Evolutionary conservation across 2,329 filamentous ascomycete species (phyloP).

Genomic region (Microsporum ferrugineum): DNA sequence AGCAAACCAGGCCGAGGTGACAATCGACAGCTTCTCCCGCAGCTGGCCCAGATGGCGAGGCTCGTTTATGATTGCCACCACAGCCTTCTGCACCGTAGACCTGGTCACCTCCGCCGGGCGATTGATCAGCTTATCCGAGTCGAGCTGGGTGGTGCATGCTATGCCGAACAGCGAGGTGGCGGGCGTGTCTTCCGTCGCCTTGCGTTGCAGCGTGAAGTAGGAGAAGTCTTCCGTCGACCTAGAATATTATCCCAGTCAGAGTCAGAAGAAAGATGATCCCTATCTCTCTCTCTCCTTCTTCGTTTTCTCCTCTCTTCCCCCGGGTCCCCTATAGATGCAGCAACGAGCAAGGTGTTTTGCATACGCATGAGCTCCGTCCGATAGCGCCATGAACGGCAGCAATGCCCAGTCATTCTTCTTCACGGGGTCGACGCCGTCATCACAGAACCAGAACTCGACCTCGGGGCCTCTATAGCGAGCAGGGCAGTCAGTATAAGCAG

Average conservation of each 20-base stretch:
- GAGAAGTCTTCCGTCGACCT: slow-evolving; percentile 92
- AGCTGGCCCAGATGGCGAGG: slow-evolving; percentile 85
- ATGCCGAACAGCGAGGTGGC: slow-evolving; percentile 89
- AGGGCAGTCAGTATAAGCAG: not conserved
- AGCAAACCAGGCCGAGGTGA: slow-evolving; percentile 92
- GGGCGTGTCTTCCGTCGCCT: slow-evolving; percentile 31
- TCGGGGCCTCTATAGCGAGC: slow-evolving; percentile 59
- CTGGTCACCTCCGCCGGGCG: slow-evolving; percentile 84
- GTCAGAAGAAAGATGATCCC: not conserved
- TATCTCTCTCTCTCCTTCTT: not conserved
- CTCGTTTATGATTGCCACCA: slow-evolving; percentile 86
- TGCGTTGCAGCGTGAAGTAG: slow-evolving; percentile 80
- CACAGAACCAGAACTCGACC: slow-evolving; percentile 82
- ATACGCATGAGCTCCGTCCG: slow-evolving; percentile 88
- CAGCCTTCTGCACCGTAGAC: slow-evolving; percentile 94
- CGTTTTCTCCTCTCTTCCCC: not conserved
- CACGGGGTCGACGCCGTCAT: slow-evolving; percentile 66
- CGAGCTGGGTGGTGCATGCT: slow-evolving; percentile 84
- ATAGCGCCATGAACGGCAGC: slow-evolving; percentile 91
- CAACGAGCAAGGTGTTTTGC: slow-evolving; percentile 20
- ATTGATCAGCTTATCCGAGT: slow-evolving; percentile 63
- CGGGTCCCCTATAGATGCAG: not conserved
- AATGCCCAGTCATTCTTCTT: slow-evolving; percentile 79
- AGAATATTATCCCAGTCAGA: not conserved
- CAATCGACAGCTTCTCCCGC: slow-evolving; percentile 76